phyloP scores from a whole-genome alignment of 768 basidiomycete genomes.

The Tylopilus rubrobrunneus region DNA sequence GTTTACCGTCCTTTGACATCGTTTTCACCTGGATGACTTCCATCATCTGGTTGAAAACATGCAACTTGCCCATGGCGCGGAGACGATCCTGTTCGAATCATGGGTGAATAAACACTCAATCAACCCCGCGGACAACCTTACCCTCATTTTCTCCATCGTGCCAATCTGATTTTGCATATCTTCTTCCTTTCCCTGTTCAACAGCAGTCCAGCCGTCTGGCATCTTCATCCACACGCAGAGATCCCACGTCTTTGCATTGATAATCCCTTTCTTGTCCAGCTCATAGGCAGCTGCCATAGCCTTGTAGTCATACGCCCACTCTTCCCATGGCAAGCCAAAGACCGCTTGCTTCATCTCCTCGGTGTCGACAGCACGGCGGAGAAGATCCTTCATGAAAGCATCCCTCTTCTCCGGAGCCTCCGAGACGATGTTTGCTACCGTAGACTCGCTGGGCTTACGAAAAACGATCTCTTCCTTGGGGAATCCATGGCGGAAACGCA shows the following conservation, averaged over 20 bases:
- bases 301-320: slow-evolving; percentile 30
- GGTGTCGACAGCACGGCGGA: slow-evolving; percentile 28
- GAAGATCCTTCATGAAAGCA: slow-evolving; percentile 20
- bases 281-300: slow-evolving; percentile 28
- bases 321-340: slow-evolving; percentile 24
- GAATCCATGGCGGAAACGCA: slow-evolving; percentile 29
- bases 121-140: slow-evolving; percentile 1
- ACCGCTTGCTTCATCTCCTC: slow-evolving; percentile 22
- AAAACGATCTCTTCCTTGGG: slow-evolving; percentile 27
- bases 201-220: slow-evolving; percentile 24
- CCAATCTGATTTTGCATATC: slow-evolving; percentile 19
- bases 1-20: slow-evolving; percentile 19
- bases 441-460: slow-evolving; percentile 27
- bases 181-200: slow-evolving; percentile 26
- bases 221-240: slow-evolving; percentile 33
- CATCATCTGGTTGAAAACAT: slow-evolving; percentile 32
- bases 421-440: slow-evolving; percentile 21
- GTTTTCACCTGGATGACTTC: slow-evolving; percentile 32
- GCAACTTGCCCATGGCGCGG: slow-evolving; percentile 26
- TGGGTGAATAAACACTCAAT: not conserved
- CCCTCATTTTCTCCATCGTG: slow-evolving; percentile 31
- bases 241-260: slow-evolving; percentile 25
- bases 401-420: slow-evolving; percentile 28
- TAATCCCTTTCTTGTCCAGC: slow-evolving; percentile 16
- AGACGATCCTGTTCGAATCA: slow-evolving; percentile 21